Conservation (phyloP, 768 basidiomycete species). For the Mrakia hoshinonis region DNA sequence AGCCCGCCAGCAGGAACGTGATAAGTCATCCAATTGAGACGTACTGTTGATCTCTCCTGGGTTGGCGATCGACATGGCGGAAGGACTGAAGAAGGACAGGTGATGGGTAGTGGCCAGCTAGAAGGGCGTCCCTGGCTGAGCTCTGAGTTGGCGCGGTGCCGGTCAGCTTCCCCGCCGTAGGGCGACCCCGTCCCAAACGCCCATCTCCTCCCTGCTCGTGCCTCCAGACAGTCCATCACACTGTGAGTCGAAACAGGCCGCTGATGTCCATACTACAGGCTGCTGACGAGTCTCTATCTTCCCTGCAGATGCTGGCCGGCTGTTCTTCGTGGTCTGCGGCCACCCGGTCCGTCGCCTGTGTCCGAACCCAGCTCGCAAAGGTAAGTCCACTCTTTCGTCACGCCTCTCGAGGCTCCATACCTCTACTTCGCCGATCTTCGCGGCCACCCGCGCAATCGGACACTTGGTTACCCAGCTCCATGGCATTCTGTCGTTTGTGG, state of each 20-base stretch:
- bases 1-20: too few species aligned
- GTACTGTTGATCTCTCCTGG: slow-evolving; percentile 10
- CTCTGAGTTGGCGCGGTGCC: not conserved
- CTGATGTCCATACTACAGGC: too few species aligned
- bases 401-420: too few species aligned
- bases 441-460: too few species aligned
- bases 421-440: too few species aligned
- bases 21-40: not conserved
- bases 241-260: too few species aligned
- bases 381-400: not conserved
- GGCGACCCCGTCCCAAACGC: not conserved
- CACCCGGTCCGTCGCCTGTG: too few species aligned
- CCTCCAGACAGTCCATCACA: not conserved
- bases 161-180: not conserved
- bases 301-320: too few species aligned
- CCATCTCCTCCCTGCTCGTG: not conserved
- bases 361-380: not conserved
- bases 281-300: too few species aligned
- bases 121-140: not conserved
- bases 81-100: not conserved
- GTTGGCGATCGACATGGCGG: not conserved
- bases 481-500: too few species aligned
- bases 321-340: too few species aligned
- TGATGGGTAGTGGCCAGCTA: not conserved
- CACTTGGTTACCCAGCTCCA: too few species aligned